A percentile compares a stretch with the other conserved stretches of the same genome.
These are phyloP conservation scores for Fennellomyces sp. DNA, from an alignment of 371 early-diverging fungal genomes.

Conservation along the genomic window DNA sequence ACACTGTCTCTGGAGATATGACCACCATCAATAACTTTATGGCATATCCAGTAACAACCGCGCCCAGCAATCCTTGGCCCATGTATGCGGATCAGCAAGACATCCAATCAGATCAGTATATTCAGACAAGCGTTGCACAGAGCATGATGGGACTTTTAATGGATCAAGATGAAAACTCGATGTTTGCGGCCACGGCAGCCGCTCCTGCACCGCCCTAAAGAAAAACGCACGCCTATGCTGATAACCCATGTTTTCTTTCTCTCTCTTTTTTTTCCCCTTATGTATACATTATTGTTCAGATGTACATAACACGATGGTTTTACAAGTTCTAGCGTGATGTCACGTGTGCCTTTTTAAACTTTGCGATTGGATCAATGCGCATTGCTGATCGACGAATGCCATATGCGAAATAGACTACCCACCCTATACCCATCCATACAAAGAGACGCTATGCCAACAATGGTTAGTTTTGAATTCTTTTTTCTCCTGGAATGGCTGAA, in stretches of 20 bases:
- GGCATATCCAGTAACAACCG: not conserved
- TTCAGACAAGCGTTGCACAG: not conserved
- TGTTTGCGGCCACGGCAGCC: conserved; percentile 1
- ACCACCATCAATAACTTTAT: not conserved
- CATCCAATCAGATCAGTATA: not conserved
- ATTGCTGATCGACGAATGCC: not conserved
- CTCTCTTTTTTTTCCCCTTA: not conserved
- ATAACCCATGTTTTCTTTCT: not conserved
- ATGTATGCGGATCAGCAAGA: too few relatives aligned
- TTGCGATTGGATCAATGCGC: not conserved
- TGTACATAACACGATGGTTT: not conserved
- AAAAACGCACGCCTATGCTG: not conserved
- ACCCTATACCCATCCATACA: conserved; percentile 73
- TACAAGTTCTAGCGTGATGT: not conserved
- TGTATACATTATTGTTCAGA: not conserved
- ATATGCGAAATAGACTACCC: conserved; percentile 33
- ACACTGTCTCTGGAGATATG: not conserved
- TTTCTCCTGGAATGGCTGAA: too few relatives aligned
- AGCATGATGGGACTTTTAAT: conserved; percentile 1
- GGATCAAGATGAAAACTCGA: not conserved
- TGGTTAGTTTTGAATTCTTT: too few relatives aligned
- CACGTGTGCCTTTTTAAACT: not conserved
- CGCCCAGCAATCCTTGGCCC: not conserved
- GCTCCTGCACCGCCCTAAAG: not conserved
- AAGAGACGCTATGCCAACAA: conserved; percentile 34